Conservation (phyloP, 345 rosid genomes). For the Angophora floribunda region DNA sequence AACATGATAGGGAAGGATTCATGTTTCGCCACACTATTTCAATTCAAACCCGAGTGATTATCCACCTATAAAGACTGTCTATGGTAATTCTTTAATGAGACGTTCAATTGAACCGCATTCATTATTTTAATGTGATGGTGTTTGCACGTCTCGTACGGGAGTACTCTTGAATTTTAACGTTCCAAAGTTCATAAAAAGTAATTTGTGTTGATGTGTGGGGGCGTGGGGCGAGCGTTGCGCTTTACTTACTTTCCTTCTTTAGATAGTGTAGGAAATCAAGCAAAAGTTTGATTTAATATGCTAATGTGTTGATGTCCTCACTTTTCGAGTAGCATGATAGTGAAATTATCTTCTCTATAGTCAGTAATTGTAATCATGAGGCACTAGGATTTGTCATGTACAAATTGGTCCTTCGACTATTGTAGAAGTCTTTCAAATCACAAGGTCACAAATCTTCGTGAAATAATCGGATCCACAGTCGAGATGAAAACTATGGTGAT, state of each 20-base stretch:
- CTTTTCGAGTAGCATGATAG: neutral
- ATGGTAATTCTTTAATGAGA: too few relatives aligned
- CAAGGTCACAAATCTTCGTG: neutral
- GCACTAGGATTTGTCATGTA: neutral
- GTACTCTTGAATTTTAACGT: too few relatives aligned
- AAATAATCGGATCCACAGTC: neutral
- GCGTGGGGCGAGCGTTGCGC: too few relatives aligned
- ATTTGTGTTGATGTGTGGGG: too few relatives aligned
- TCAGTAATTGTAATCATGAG: neutral
- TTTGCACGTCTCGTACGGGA: too few relatives aligned
- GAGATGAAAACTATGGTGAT: neutral
- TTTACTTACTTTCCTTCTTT: neutral
- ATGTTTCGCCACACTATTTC: too few relatives aligned
- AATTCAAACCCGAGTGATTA: too few relatives aligned
- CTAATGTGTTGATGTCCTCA: neutral
- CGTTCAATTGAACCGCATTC: too few relatives aligned
- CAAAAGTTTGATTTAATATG: neutral
- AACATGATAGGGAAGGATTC: too few relatives aligned
- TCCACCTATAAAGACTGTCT: too few relatives aligned
- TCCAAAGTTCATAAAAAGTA: too few relatives aligned
- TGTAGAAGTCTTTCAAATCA: neutral
- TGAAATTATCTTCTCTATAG: neutral
- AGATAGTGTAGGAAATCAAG: neutral
- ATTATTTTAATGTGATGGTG: too few relatives aligned
- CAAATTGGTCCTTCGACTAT: neutral